Evolutionary conservation across 2,329 filamentous ascomycete species (phyloP).

Genomic region (Aspergillus ochraceus): DNA sequence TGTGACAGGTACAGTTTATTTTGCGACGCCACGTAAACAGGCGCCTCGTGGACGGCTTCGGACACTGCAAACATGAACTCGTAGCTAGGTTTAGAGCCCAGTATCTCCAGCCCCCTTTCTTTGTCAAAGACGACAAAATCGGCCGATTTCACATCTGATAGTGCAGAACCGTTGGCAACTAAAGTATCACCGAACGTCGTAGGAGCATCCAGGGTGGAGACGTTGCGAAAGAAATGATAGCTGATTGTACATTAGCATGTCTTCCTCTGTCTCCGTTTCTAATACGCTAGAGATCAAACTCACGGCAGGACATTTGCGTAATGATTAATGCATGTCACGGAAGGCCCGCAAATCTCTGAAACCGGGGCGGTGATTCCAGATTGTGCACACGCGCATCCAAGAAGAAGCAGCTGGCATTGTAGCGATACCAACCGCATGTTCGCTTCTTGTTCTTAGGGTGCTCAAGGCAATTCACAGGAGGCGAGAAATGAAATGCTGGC

Average conservation of each 20-base stretch:
- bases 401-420: constrained; percentile 5
- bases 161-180: constrained; percentile 34
- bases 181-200: constrained; percentile 32
- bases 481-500: background rate
- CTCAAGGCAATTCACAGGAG: background rate
- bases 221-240: constrained; percentile 40
- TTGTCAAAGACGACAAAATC: constrained; percentile 42
- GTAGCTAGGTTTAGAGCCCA: constrained; percentile 39
- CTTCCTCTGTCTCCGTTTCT: background rate
- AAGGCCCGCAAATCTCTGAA: constrained; percentile 29
- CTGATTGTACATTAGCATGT: constrained; percentile 25
- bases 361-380: constrained; percentile 29
- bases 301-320: constrained; percentile 33
- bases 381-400: constrained; percentile 20
- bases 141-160: constrained; percentile 31
- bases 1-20: constrained; percentile 45
- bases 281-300: constrained; percentile 2
- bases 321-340: constrained; percentile 40
- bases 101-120: constrained; percentile 35
- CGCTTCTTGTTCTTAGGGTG: background rate
- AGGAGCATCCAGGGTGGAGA: constrained; percentile 23
- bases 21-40: constrained; percentile 41
- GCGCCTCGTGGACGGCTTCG: constrained; percentile 44
- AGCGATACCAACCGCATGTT: background rate
- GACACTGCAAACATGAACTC: constrained; percentile 41